Conservation (phyloP, 2,329 filamentous ascomycete genomes). For the Chalaropsis thielavioides region DNA sequence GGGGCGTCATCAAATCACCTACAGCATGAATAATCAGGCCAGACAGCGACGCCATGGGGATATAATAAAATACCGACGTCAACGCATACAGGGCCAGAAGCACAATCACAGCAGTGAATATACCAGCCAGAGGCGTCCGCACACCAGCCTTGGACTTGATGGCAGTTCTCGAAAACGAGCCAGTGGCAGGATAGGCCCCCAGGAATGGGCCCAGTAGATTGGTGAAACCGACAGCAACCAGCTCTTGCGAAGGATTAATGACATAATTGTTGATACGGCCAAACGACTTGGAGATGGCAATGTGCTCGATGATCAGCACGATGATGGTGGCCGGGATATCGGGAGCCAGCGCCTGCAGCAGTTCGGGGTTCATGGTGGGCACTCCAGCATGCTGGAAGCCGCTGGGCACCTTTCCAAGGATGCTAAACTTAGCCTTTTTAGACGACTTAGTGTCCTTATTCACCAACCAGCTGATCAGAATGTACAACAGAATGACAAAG, state of each 20-base stretch:
- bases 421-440: slow-evolving; percentile 43
- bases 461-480: slow-evolving; percentile 57
- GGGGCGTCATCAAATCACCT: slow-evolving; percentile 78
- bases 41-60: slow-evolving; percentile 64
- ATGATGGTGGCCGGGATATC: slow-evolving; percentile 78
- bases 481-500: slow-evolving; percentile 70
- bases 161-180: slow-evolving; percentile 89
- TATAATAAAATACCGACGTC: slow-evolving; percentile 83
- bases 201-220: slow-evolving; percentile 78
- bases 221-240: slow-evolving; percentile 83
- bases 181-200: slow-evolving; percentile 81
- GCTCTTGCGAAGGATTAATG: slow-evolving; percentile 88
- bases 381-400: slow-evolving; percentile 69
- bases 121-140: slow-evolving; percentile 74
- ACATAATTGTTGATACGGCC: slow-evolving; percentile 91
- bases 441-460: slow-evolving; percentile 43
- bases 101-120: slow-evolving; percentile 75
- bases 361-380: slow-evolving; percentile 49
- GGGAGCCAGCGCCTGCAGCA: slow-evolving; percentile 53
- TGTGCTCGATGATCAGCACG: slow-evolving; percentile 92
- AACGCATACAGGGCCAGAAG: slow-evolving; percentile 81
- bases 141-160: slow-evolving; percentile 97
- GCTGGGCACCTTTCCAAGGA: slow-evolving; percentile 46
- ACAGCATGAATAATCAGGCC: slow-evolving; percentile 95
- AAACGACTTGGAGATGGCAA: slow-evolving; percentile 94